These are phyloP conservation scores for Colletotrichum karsti DNA, from an alignment of 2,329 filamentous ascomycete genomes.

Conservation along the genomic window DNA sequence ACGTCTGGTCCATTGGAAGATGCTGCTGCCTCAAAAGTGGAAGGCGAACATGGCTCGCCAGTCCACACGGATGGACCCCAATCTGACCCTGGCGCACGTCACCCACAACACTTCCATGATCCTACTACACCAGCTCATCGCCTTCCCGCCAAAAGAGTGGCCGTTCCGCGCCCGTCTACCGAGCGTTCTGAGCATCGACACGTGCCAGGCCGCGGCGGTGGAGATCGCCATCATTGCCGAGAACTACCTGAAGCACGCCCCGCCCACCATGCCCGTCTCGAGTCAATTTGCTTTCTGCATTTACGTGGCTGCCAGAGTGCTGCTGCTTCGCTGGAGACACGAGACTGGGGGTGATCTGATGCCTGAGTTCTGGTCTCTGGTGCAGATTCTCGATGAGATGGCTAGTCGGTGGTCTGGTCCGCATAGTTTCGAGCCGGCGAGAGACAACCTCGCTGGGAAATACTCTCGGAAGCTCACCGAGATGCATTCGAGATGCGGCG, in stretches of 20 bases:
- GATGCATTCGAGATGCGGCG: conserved; percentile 22
- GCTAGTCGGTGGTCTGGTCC: conserved; percentile 32
- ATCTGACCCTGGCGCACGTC: conserved; percentile 54
- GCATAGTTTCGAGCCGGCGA: background rate
- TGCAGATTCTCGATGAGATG: conserved; percentile 33
- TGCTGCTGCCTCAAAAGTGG: conserved; percentile 49
- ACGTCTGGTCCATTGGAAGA: conserved; percentile 50
- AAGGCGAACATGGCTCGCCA: conserved; percentile 41
- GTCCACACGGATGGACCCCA: conserved; percentile 51
- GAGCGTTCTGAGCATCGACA: conserved; percentile 50
- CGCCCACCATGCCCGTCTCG: conserved; percentile 33
- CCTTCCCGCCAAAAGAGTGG: conserved; percentile 47
- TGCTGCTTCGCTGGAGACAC: conserved; percentile 43
- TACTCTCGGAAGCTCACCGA: conserved; percentile 30
- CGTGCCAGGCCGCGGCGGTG: conserved; percentile 49
- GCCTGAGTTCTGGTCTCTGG: conserved; percentile 35
- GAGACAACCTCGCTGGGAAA: conserved; percentile 24
- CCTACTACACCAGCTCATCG: conserved; percentile 54
- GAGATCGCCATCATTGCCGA: conserved; percentile 52
- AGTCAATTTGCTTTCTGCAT: conserved; percentile 52
- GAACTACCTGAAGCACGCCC: conserved; percentile 48
- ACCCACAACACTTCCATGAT: conserved; percentile 57
- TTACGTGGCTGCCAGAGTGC: conserved; percentile 48
- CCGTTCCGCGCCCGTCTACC: conserved; percentile 44
- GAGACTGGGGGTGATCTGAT: conserved; percentile 30